Conservation (phyloP, 768 basidiomycete genomes). For the Inosperma sp. region DNA sequence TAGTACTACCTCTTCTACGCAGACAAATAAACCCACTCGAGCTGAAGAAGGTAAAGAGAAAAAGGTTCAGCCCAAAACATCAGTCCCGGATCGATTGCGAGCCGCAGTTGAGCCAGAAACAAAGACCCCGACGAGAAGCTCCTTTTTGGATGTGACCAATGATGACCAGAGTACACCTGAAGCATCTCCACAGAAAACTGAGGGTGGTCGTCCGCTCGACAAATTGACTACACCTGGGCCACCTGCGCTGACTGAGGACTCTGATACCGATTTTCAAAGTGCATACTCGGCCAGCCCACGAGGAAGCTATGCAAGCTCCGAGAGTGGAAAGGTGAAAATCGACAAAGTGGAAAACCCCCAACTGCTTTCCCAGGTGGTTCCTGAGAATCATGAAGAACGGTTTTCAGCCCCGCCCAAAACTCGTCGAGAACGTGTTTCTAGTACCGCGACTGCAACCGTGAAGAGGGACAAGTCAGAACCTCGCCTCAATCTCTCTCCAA, state of each 20-base stretch:
- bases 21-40: slow-evolving; percentile 40
- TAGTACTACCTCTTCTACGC: slow-evolving; percentile 60
- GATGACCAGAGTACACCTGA: slow-evolving; percentile 35
- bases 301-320: slow-evolving; percentile 55
- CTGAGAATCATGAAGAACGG: slow-evolving; percentile 27
- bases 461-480: slow-evolving; percentile 25
- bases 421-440: slow-evolving; percentile 53
- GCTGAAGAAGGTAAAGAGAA: slow-evolving; percentile 4
- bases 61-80: slow-evolving; percentile 17
- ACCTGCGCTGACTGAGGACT: slow-evolving; percentile 50
- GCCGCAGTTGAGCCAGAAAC: slow-evolving; percentile 30
- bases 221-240: too few relatives aligned
- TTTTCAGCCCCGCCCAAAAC: slow-evolving; percentile 31
- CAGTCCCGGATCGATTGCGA: slow-evolving; percentile 14
- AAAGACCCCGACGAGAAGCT: slow-evolving; percentile 39
- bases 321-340: slow-evolving; percentile 23
- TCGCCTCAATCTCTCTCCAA: slow-evolving; percentile 29
- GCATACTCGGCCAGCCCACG: slow-evolving; percentile 77
- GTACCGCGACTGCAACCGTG: slow-evolving; percentile 44
- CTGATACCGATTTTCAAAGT: slow-evolving; percentile 84
- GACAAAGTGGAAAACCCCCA: slow-evolving; percentile 23
- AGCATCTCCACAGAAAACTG: slow-evolving; percentile 21
- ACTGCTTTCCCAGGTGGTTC: slow-evolving; percentile 8
- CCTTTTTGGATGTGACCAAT: slow-evolving; percentile 34
- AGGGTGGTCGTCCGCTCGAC: not conserved